Percentiles rank a stretch among this genome's conserved stretches.
These are phyloP conservation scores for Syzygium grande DNA, from an alignment of 345 rosid genomes.

Conservation along the genomic window DNA sequence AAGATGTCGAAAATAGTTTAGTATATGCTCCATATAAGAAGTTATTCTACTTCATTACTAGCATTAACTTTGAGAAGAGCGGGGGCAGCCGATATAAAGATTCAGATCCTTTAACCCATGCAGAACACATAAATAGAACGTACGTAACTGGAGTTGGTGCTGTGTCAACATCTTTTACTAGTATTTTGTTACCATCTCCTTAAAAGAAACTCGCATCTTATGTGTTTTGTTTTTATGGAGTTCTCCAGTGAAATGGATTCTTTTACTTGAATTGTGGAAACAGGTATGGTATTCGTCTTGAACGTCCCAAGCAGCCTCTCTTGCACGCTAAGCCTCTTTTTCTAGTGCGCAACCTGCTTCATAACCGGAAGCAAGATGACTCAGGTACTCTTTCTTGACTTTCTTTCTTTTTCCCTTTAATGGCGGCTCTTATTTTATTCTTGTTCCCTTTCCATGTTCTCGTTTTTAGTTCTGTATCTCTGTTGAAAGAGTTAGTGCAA, in stretches of 20 bases:
- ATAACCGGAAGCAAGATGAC: constrained; percentile 46
- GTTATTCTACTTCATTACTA: constrained; percentile 46
- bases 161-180: not conserved
- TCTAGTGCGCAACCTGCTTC: constrained; percentile 72
- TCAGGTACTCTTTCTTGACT: constrained; percentile 36
- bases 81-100: constrained; percentile 35
- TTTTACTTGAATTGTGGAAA: not conserved
- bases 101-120: constrained; percentile 30
- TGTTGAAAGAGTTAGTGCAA: not conserved
- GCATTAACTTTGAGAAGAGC: constrained; percentile 32
- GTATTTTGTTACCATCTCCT: not conserved
- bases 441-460: not conserved
- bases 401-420: not conserved
- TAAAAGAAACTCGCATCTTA: not conserved
- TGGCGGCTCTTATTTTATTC: not conserved
- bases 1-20: constrained; percentile 71
- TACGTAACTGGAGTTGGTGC: constrained; percentile 28
- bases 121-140: constrained; percentile 34
- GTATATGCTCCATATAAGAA: constrained; percentile 52
- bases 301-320: constrained; percentile 62
- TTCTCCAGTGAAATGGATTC: not conserved
- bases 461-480: not conserved
- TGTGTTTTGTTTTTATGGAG: not conserved
- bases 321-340: constrained; percentile 66
- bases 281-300: constrained; percentile 59